Evolutionary conservation across 1,284 basidiomycete genomes (phyloP).

Genomic region (Athelia psychrophila): DNA sequence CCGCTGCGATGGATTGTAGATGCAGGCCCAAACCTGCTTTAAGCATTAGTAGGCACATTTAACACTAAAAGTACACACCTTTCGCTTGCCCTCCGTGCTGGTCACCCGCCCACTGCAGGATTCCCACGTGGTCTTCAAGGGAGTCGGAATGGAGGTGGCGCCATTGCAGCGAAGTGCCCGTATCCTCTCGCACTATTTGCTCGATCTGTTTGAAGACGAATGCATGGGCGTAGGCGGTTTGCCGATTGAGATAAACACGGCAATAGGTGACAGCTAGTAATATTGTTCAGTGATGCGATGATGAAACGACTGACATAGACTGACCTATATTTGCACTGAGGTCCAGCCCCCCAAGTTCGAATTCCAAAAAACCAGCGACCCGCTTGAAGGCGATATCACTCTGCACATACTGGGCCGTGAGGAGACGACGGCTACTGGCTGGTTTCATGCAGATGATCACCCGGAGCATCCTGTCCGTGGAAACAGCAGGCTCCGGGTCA

Average conservation of each 20-base stretch:
- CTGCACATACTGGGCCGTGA: constrained; percentile 20
- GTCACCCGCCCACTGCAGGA: constrained; percentile 18
- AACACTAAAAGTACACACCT: constrained; percentile 13
- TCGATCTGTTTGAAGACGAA: constrained; percentile 19
- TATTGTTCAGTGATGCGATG: neutral
- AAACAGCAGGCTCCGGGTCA: constrained; percentile 1
- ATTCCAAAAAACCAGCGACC: constrained; percentile 23
- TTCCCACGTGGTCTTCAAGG: constrained; percentile 10
- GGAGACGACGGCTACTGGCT: constrained; percentile 15
- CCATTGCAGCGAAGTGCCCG: constrained; percentile 17
- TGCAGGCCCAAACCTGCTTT: constrained; percentile 20
- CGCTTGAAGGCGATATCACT: constrained; percentile 25
- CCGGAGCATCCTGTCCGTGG: constrained; percentile 7
- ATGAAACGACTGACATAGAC: neutral
- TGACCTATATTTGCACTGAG: constrained; percentile 10
- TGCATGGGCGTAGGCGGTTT: constrained; percentile 19
- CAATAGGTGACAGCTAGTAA: constrained; percentile 17
- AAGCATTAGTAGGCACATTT: neutral
- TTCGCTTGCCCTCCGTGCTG: constrained; percentile 27
- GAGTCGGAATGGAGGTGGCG: constrained; percentile 18
- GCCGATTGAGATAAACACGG: constrained; percentile 16
- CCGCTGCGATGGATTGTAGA: constrained; percentile 14
- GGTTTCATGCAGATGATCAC: constrained; percentile 25
- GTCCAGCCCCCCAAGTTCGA: constrained; percentile 20
- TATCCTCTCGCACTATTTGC: constrained; percentile 19